phyloP scores from a whole-genome alignment of 768 basidiomycete genomes.

The Porphyrellus cyaneotinctus region DNA sequence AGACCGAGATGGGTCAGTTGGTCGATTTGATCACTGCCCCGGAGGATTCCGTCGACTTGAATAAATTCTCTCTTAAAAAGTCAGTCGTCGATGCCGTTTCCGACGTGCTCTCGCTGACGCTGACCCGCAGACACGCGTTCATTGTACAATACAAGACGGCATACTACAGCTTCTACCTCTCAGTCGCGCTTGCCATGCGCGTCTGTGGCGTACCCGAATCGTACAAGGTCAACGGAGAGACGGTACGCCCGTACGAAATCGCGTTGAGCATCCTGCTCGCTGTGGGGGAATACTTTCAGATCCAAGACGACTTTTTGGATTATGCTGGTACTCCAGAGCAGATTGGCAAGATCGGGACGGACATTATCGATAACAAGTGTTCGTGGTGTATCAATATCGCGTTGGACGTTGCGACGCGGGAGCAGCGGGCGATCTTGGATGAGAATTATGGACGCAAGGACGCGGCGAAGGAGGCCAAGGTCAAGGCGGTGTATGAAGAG shows the following conservation, averaged over 20 bases:
- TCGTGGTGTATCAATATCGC: constrained; percentile 94
- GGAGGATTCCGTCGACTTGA: constrained; percentile 82
- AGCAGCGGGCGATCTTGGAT: constrained; percentile 58
- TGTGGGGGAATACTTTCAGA: constrained; percentile 97
- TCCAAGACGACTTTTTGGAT: constrained; percentile 97
- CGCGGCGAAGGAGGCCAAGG: constrained; percentile 44
- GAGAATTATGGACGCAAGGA: constrained; percentile 62
- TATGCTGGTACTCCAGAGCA: constrained; percentile 85
- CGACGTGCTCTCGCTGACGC: fast-evolving
- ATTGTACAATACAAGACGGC: constrained; percentile 98
- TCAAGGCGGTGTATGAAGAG: constrained; percentile 71
- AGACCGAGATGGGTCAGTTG: constrained; percentile 95
- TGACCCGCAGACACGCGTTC: constrained; percentile 61
- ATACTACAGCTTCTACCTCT: constrained; percentile 97
- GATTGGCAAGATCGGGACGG: constrained; percentile 96
- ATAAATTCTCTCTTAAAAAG: constrained; percentile 82
- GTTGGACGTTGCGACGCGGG: constrained; percentile 50
- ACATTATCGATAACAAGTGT: constrained; percentile 99
- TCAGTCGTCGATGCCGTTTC: not conserved
- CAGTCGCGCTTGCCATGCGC: constrained; percentile 91
- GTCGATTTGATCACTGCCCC: constrained; percentile 95
- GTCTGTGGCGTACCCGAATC: constrained; percentile 59
- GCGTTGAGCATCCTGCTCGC: constrained; percentile 82
- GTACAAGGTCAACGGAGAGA: constrained; percentile 39
- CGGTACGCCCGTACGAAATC: constrained; percentile 59